Conservation (phyloP, 768 basidiomycete genomes). For the Lactifluus volemus region DNA sequence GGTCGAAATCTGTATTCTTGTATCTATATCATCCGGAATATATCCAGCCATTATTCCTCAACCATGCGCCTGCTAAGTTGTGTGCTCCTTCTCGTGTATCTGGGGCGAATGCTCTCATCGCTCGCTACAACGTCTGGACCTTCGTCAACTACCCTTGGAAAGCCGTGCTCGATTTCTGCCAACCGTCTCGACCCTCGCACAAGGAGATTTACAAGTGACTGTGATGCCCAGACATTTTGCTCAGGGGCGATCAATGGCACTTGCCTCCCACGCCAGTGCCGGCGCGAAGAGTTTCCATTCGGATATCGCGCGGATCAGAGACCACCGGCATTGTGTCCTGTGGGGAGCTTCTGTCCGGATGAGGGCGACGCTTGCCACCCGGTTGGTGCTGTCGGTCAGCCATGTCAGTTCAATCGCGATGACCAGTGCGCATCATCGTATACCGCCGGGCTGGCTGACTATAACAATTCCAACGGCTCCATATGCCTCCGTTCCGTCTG, state of each 20-base stretch:
- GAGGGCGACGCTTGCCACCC: conserved; percentile 16
- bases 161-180: conserved; percentile 7
- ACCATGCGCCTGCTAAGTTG: background rate
- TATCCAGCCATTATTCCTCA: background rate
- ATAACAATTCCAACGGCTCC: conserved; percentile 9
- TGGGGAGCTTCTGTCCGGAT: conserved; percentile 17
- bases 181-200: conserved; percentile 17
- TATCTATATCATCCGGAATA: background rate
- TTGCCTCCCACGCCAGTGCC: conserved; percentile 15
- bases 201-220: conserved; percentile 14
- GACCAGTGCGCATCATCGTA: conserved; percentile 16
- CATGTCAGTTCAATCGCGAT: conserved; percentile 20
- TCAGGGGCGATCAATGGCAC: conserved; percentile 11
- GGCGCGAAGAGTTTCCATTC: conserved; percentile 17
- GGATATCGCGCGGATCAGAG: conserved; percentile 6
- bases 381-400: conserved; percentile 8
- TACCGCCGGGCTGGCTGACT: conserved; percentile 1
- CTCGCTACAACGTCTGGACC: background rate
- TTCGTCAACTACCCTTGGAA: conserved; percentile 3
- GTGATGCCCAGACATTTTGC: conserved; percentile 18
- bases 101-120: background rate
- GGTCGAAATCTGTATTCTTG: background rate
- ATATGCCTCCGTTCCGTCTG: conserved; percentile 16
- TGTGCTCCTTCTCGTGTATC: background rate
- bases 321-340: conserved; percentile 8